phyloP scores from a whole-genome alignment of 495 filamentous ascomycete species.

The Penicillium subrubescens region DNA sequence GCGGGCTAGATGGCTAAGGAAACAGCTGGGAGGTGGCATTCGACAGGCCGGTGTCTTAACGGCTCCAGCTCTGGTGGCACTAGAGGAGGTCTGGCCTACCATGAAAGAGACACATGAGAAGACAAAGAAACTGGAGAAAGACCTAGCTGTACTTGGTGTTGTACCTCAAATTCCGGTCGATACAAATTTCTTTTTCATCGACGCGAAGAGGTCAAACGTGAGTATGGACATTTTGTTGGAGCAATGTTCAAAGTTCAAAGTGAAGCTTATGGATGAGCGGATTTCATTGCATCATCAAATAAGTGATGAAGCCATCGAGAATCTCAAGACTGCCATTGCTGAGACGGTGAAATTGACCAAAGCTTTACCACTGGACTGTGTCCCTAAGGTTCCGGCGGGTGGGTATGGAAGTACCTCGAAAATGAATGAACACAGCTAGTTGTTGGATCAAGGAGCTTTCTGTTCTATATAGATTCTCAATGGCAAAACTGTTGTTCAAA shows the following conservation, averaged over 20 bases:
- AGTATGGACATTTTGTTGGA: conserved; percentile 26
- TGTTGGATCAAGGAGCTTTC: neutral
- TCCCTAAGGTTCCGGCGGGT: conserved; percentile 6
- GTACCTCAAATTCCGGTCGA: conserved; percentile 62
- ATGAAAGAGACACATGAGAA: conserved; percentile 54
- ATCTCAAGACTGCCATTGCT: conserved; percentile 23
- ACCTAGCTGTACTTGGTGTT: conserved; percentile 59
- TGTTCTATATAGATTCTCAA: neutral
- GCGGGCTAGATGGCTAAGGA: conserved; percentile 27
- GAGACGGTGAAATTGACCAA: conserved; percentile 20
- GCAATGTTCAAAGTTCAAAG: conserved; percentile 20
- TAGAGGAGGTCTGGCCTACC: conserved; percentile 65
- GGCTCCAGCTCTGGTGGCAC: conserved; percentile 26
- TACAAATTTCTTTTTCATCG: conserved; percentile 80
- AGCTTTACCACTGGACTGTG: conserved; percentile 5
- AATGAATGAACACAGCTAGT: conserved; percentile 28
- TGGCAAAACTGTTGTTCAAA: neutral
- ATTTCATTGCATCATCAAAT: conserved; percentile 32
- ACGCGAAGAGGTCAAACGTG: conserved; percentile 48
- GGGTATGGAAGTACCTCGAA: conserved; percentile 24
- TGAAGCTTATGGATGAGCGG: conserved; percentile 28
- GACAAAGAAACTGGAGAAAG: conserved; percentile 55
- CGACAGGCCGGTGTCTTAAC: conserved; percentile 31
- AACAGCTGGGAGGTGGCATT: conserved; percentile 30
- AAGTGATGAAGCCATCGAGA: conserved; percentile 26